phyloP scores from a whole-genome alignment of 2,329 filamentous ascomycete genomes.

The Botrytis porri region DNA sequence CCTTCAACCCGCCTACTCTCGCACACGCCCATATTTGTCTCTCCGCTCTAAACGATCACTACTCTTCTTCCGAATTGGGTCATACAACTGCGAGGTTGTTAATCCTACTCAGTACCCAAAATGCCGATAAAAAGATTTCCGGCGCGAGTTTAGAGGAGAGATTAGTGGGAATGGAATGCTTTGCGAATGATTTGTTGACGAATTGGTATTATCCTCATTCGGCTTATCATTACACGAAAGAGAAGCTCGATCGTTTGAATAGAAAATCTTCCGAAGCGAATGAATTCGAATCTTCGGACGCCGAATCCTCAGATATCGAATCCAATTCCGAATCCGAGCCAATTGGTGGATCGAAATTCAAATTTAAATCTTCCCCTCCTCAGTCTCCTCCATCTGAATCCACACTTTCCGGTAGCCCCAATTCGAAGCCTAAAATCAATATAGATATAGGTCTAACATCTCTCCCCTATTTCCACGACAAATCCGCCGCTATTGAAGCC shows the following conservation, averaged over 20 bases:
- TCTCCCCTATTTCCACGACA: conserved; percentile 71
- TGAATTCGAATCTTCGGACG: neutral
- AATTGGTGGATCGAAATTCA: conserved; percentile 13
- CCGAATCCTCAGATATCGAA: neutral
- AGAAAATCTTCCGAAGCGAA: neutral
- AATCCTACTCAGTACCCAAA: conserved; percentile 60
- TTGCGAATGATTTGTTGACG: conserved; percentile 54
- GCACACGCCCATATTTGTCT: conserved; percentile 58
- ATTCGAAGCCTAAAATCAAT: conserved; percentile 19
- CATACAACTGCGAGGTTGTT: conserved; percentile 44
- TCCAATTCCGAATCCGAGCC: neutral
- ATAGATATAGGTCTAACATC: conserved; percentile 68
- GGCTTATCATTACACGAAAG: conserved; percentile 15
- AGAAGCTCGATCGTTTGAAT: too few relatives aligned
- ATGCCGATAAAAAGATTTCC: conserved; percentile 64
- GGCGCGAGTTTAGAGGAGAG: conserved; percentile 67
- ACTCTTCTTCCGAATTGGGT: conserved; percentile 26
- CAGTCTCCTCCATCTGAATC: neutral
- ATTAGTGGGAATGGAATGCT: conserved; percentile 67
- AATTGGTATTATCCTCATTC: conserved; percentile 36
- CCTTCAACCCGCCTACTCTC: conserved; percentile 64
- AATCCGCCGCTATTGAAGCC: conserved; percentile 56
- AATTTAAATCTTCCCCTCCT: conserved; percentile 13
- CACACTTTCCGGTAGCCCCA: too few relatives aligned
- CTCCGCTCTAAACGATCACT: conserved; percentile 41